These are phyloP conservation scores for Colletotrichum sansevieriae DNA, from an alignment of 2,329 filamentous ascomycete species.

Conservation along the genomic window DNA sequence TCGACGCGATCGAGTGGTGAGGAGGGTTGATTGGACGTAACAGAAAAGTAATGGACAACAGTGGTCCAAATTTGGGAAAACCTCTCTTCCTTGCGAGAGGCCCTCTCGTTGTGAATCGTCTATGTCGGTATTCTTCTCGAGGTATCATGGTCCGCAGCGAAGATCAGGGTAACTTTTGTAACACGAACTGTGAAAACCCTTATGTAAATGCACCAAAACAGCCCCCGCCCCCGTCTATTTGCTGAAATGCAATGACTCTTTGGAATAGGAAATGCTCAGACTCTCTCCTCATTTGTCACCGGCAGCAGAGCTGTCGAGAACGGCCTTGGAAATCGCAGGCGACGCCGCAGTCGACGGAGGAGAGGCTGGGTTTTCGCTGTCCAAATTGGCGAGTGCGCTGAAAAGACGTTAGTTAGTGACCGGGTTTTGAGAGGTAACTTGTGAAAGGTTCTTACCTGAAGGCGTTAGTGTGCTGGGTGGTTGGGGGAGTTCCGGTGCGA, in stretches of 20 bases:
- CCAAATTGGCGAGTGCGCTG: conserved; percentile 72
- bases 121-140: conserved; percentile 56
- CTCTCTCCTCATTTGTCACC: conserved; percentile 57
- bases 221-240: conserved; percentile 65
- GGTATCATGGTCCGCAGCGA: conserved; percentile 63
- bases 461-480: conserved; percentile 83
- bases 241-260: conserved; percentile 59
- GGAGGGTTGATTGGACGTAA: conserved; percentile 48
- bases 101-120: conserved; percentile 55
- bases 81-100: conserved; percentile 50
- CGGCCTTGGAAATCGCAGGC: conserved; percentile 73
- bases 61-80: conserved; percentile 44
- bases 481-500: conserved; percentile 88
- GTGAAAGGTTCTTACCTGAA: conserved; percentile 80
- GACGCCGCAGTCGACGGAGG: conserved; percentile 78
- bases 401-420: conserved; percentile 52
- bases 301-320: conserved; percentile 61
- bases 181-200: conserved; percentile 60
- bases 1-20: conserved; percentile 22
- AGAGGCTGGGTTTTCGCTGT: conserved; percentile 74
- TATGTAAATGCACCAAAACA: conserved; percentile 62
- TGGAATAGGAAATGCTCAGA: conserved; percentile 46
- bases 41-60: conserved; percentile 47
- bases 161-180: conserved; percentile 61
- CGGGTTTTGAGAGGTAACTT: neutral